Evolutionary conservation across 495 filamentous ascomycete species (phyloP).

Genomic region (Penicillium angulare): DNA sequence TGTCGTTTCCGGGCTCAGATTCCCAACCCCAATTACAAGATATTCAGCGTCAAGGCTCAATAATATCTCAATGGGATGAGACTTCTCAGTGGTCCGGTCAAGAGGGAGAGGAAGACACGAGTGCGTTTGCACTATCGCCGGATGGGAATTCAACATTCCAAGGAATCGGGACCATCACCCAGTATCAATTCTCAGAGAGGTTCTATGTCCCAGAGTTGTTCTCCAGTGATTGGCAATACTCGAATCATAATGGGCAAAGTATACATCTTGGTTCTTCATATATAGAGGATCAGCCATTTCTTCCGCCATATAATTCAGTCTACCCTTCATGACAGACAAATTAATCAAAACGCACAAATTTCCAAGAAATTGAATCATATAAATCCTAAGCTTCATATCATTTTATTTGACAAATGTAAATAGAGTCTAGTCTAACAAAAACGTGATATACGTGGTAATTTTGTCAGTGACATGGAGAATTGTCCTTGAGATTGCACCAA

Average conservation of each 20-base stretch:
- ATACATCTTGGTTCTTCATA: conserved; percentile 9
- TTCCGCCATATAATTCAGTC: not conserved
- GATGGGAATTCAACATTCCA: conserved; percentile 3
- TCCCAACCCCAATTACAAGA: conserved; percentile 5
- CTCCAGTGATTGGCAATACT: no score
- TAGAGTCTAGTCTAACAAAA: no score
- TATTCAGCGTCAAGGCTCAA: conserved; percentile 5
- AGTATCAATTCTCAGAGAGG: no score
- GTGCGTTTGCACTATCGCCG: conserved; percentile 3
- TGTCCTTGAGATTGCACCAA: conserved; percentile 11
- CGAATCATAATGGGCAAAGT: no score
- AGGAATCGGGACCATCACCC: no score
- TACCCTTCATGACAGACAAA: not conserved
- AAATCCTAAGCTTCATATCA: not conserved
- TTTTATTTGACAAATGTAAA: not conserved
- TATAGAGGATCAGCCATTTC: not conserved
- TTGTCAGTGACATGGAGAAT: conserved; percentile 8
- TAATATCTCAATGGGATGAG: conserved; percentile 11
- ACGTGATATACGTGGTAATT: no score
- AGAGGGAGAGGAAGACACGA: conserved; percentile 9
- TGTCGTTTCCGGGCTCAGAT: conserved; percentile 2
- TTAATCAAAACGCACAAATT: no score
- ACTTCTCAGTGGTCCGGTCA: not conserved
- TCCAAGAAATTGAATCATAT: no score
- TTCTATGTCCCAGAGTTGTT: no score